Conservation (phyloP, 176 grass and related monocot genomes). For the Carex parvula region DNA sequence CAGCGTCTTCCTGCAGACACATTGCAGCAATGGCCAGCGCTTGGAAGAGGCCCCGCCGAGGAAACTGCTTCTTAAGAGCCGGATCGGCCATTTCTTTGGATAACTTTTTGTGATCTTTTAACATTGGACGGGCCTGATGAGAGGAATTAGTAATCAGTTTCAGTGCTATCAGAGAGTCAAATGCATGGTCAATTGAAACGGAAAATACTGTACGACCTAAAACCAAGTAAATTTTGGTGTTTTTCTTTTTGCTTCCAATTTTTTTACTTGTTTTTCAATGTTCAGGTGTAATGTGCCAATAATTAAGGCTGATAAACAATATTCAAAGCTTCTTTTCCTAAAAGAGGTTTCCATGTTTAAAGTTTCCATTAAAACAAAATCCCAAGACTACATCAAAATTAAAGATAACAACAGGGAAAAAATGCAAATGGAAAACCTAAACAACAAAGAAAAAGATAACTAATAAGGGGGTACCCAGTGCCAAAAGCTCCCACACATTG, state of each 20-base stretch:
- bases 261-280: background rate
- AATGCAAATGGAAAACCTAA: background rate
- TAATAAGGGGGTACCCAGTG: too few relatives aligned
- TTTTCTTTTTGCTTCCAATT: background rate
- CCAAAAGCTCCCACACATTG: too few relatives aligned
- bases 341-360: background rate
- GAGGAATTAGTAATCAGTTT: background rate
- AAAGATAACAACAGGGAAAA: background rate
- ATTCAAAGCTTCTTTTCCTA: background rate
- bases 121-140: slow-evolving; percentile 69
- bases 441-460: background rate
- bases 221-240: background rate
- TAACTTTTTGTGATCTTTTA: slow-evolving; percentile 79
- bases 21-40: slow-evolving; percentile 71
- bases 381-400: background rate
- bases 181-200: background rate
- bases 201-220: background rate
- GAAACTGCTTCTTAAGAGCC: slow-evolving; percentile 33
- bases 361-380: background rate
- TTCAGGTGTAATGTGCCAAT: background rate
- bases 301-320: background rate
- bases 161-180: slow-evolving; percentile 23
- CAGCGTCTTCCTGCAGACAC: slow-evolving; percentile 72
- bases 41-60: slow-evolving; percentile 55
- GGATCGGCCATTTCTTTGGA: slow-evolving; percentile 66